A percentile compares a stretch with the other conserved stretches of the same genome.
Evolutionary conservation across 2,329 filamentous ascomycete species (phyloP).

Genomic region (Diaporthe amygdali): DNA sequence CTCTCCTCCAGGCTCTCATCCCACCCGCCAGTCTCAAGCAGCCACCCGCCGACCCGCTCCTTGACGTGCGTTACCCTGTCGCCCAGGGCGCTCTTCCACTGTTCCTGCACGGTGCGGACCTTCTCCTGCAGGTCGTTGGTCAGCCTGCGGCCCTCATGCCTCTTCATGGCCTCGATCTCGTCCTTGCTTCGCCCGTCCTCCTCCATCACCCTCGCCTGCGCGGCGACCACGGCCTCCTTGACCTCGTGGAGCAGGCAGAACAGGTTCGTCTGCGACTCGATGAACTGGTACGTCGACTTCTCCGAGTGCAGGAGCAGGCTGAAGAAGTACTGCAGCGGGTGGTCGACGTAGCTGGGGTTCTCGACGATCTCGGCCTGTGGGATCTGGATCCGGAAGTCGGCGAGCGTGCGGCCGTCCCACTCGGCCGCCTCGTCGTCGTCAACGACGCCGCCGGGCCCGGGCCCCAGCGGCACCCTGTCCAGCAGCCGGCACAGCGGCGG

Average conservation of each 20-base stretch:
- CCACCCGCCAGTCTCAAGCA: conserved; percentile 84
- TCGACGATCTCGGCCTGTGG: conserved; percentile 81
- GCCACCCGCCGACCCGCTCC: conserved; percentile 73
- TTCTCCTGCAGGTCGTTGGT: conserved; percentile 93
- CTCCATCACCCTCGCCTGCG: conserved; percentile 71
- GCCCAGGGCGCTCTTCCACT: conserved; percentile 89
- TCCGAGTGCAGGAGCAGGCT: conserved; percentile 84
- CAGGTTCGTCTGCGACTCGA: conserved; percentile 91
- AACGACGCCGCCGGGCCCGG: neutral
- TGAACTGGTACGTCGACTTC: conserved; percentile 95
- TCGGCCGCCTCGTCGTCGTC: neutral
- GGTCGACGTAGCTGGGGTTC: conserved; percentile 79
- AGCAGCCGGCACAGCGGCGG: conserved; percentile 79
- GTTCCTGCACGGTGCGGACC: conserved; percentile 86
- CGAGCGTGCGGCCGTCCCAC: conserved; percentile 35
- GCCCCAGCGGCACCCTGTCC: conserved; percentile 73
- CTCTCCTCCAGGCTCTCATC: conserved; percentile 74
- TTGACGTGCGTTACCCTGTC: conserved; percentile 76
- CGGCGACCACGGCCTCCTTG: conserved; percentile 76
- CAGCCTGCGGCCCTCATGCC: conserved; percentile 71
- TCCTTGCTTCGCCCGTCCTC: conserved; percentile 58
- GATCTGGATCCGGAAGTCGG: conserved; percentile 75
- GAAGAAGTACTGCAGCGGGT: conserved; percentile 91
- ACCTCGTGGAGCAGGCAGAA: conserved; percentile 91
- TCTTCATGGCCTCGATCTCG: conserved; percentile 61